Evolutionary conservation across 768 basidiomycete species (phyloP), one percentile per base, ranked within the genome.

Genomic region (Boletus pseudopeckii): DNA sequence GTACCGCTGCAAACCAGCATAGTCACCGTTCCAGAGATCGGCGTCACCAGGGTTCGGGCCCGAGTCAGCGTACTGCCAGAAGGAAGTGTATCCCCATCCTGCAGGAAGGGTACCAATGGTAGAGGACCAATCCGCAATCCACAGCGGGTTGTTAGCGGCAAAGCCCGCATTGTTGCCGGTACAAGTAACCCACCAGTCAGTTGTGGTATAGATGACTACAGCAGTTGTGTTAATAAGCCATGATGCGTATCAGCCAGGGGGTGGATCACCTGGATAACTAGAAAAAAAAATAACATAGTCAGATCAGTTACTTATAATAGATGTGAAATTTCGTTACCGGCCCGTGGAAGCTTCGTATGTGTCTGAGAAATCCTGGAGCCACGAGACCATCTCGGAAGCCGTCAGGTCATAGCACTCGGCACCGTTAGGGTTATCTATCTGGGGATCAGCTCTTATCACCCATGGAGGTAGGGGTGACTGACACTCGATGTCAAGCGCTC

Each of bases 171-270:
- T 81, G 64, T 84, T 81, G 0, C 80, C 83, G 3, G 86, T 87
- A 65, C 86, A 88, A 9, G 74, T 75, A 10, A 59, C 79, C 86
- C 86, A 88, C 85, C 85, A 87, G 64, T 78, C 72, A 11, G 82
- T 84, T 4, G 80, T 83, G 28, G 81, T 81, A 58, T 86, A 86
- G 52, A 85, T 83, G 38, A 80, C 81, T 79, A 50, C 5, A 39
- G 8, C 2, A 18, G 8, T 28, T 17, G 37, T 11, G 41, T 65
- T 28, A 59, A 22, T 22, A 42, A 44, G n/a, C 6, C 20, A 4
- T 15, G n/a, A 22, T n/a, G 15, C 7, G 8, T n/a, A 37, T 46
- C 34, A 66, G 59, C 36, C 48, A 18, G n/a, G 26, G 37, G 2
- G 36, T 22, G 17, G 6, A 36, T 60, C 30, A 76, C 80, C 68